Evolutionary conservation across 2,329 filamentous ascomycete genomes (phyloP).

Genomic region (Neofusicoccum kwambonambiense): DNA sequence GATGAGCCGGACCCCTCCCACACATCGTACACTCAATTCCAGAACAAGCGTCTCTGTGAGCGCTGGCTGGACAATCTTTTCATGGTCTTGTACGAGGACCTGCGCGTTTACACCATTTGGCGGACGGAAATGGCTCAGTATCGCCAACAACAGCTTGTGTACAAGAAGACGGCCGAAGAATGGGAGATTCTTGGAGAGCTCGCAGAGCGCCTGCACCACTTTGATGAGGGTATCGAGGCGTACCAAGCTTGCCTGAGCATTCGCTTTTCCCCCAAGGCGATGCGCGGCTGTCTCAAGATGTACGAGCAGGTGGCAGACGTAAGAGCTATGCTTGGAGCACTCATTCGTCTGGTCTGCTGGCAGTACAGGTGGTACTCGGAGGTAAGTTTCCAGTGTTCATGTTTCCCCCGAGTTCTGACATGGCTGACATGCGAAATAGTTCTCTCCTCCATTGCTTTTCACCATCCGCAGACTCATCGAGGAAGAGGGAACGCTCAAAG

Average conservation of each 20-base stretch:
- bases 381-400: constrained; percentile 45
- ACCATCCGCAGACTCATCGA: constrained; percentile 91
- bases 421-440: constrained; percentile 49
- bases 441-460: constrained; percentile 86
- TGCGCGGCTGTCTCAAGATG: constrained; percentile 77
- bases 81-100: constrained; percentile 98
- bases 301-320: constrained; percentile 78
- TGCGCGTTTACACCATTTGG: constrained; percentile 99
- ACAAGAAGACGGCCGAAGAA: constrained; percentile 94
- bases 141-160: constrained; percentile 86
- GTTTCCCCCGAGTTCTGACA: not conserved
- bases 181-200: constrained; percentile 97
- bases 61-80: constrained; percentile 98
- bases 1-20: constrained; percentile 66
- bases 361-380: constrained; percentile 99
- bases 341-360: constrained; percentile 93
- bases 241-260: constrained; percentile 84
- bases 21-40: constrained; percentile 81
- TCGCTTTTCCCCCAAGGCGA: constrained; percentile 89
- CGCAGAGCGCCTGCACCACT: constrained; percentile 88
- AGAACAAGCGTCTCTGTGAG: constrained; percentile 95
- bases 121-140: constrained; percentile 97
- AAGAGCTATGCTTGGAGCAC: constrained; percentile 74
- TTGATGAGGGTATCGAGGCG: constrained; percentile 87
- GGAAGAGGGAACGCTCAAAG: constrained; percentile 95